Conservation (phyloP, 2,329 filamentous ascomycete species). For the Cercospora sp. region DNA sequence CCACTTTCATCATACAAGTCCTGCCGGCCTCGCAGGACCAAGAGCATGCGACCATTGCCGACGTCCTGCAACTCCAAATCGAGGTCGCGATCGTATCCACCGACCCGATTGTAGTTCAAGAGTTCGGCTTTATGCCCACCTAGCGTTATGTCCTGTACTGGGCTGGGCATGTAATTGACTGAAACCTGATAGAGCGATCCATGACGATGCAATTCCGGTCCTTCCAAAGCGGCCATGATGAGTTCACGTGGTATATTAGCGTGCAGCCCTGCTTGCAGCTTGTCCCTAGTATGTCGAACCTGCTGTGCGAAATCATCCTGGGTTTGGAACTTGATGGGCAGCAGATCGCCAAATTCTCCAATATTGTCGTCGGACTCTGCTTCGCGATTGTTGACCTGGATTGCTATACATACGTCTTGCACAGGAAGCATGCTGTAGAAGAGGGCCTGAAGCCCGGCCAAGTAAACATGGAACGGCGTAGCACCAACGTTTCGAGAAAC, state of each 20-base stretch:
- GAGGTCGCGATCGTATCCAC: constrained; percentile 4
- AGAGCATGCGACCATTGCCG: background rate
- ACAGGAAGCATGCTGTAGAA: constrained; percentile 14
- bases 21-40: constrained; percentile 4
- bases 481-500: constrained; percentile 6
- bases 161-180: constrained; percentile 9
- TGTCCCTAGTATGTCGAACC: constrained; percentile 14
- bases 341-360: constrained; percentile 45
- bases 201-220: background rate
- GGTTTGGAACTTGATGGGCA: constrained; percentile 33
- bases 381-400: constrained; percentile 34
- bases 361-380: constrained; percentile 33
- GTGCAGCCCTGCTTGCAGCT: constrained; percentile 13
- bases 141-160: constrained; percentile 7
- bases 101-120: constrained; percentile 11
- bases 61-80: constrained; percentile 3
- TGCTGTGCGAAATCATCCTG: constrained; percentile 15
- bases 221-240: constrained; percentile 13
- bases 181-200: constrained; percentile 14
- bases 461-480: constrained; percentile 13
- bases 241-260: background rate
- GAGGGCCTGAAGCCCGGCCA: constrained; percentile 13
- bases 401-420: constrained; percentile 15
- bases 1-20: constrained; percentile 16
- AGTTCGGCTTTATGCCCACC: constrained; percentile 13